A percentile compares a stretch with the other conserved stretches of the same genome.
Conservation (phyloP, 371 early-diverging fungal genomes). For the Mucor racemosus region DNA sequence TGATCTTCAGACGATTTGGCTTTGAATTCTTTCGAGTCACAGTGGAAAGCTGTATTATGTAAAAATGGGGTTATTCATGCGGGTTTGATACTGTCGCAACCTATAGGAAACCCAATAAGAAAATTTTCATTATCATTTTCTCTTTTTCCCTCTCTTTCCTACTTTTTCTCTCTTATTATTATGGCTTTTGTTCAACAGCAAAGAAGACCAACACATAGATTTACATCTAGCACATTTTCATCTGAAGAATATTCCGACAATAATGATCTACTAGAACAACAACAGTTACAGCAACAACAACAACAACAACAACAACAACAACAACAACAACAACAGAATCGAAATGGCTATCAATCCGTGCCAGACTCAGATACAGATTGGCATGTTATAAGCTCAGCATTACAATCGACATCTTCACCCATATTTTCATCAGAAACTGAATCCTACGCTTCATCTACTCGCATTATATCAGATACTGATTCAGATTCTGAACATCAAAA, state of each 20-base stretch:
- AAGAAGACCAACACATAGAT: conserved; percentile 31
- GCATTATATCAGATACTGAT: conserved; percentile 43
- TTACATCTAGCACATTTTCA: conserved; percentile 12
- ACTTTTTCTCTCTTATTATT: conserved; percentile 12
- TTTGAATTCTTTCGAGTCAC: neutral
- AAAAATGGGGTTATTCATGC: neutral
- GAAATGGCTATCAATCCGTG: conserved; percentile 5
- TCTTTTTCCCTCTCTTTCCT: conserved; percentile 8
- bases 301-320: neutral
- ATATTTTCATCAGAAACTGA: conserved; percentile 40
- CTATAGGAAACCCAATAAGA: neutral
- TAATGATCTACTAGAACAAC: neutral
- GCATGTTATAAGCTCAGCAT: conserved; percentile 49
- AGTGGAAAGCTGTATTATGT: neutral
- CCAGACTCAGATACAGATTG: conserved; percentile 55
- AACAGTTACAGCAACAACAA: neutral
- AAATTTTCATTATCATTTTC: neutral
- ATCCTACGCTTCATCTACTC: conserved; percentile 18
- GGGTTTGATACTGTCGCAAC: neutral
- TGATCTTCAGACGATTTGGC: neutral
- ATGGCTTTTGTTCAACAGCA: conserved; percentile 57
- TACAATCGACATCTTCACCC: conserved; percentile 24
- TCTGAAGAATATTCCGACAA: conserved; percentile 23
- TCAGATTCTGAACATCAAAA: conserved; percentile 30
- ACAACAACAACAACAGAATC: conserved; percentile 8